Evolutionary conservation across 495 filamentous ascomycete species (phyloP).

Genomic region (Penicillium paradoxum): DNA sequence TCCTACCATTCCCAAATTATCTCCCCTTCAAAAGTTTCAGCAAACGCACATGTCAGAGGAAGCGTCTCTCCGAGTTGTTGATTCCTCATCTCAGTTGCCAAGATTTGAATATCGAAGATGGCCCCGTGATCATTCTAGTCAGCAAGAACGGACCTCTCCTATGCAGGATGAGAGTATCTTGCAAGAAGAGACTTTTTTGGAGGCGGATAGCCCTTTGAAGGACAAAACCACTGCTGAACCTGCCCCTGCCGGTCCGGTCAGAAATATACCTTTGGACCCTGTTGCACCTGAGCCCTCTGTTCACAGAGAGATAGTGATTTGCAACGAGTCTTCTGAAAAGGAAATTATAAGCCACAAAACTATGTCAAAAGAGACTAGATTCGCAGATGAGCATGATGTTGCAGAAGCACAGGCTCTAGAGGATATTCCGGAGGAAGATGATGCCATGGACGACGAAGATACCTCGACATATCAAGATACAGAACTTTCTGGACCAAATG

Average conservation of each 20-base stretch:
- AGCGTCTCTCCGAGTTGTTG: slow-evolving; percentile 30
- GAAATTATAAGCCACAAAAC: background rate
- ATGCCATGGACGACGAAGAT: background rate
- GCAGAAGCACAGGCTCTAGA: background rate
- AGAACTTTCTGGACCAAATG: background rate
- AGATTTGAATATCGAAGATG: slow-evolving; percentile 45
- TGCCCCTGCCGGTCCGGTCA: background rate
- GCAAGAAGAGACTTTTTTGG: slow-evolving; percentile 4
- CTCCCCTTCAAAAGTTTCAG: background rate
- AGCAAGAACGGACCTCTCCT: slow-evolving; percentile 1
- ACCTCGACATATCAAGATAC: background rate
- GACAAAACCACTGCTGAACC: background rate
- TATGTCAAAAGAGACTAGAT: slow-evolving; percentile 16
- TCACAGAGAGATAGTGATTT: background rate
- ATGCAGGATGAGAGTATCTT: slow-evolving; percentile 1
- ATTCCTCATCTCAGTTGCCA: slow-evolving; percentile 41
- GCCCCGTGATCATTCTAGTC: slow-evolving; percentile 7
- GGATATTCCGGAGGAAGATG: background rate
- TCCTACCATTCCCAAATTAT: background rate
- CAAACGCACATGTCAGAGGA: background rate
- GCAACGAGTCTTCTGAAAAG: background rate
- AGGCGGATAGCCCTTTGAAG: background rate
- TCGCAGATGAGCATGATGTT: slow-evolving; percentile 10
- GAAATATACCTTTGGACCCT: background rate
- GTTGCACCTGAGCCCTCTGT: background rate